Evolutionary conservation across 1,284 basidiomycete species (phyloP), one percentile per base, ranked within the genome.

Genomic region (Tilletia walkeri): DNA sequence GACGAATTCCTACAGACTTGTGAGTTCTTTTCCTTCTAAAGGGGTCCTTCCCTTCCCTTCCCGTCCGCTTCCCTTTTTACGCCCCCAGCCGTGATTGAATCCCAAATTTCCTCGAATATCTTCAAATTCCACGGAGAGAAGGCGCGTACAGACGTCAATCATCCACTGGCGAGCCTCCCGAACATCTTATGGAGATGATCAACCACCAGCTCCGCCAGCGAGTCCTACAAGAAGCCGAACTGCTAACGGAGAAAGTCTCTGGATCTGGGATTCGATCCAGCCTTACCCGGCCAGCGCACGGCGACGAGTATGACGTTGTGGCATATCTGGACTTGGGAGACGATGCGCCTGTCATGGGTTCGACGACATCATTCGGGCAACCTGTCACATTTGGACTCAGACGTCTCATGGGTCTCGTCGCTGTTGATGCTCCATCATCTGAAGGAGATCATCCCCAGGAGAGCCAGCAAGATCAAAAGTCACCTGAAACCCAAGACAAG

Each of bases 181-280:
- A 66, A n/a, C 50, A 49, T 9, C 45, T 73, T 7, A 30, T 10
- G 18, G 20, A 56, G 20, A 59, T 71, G 54, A 56, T 74, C 24
- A 69, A 68, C 18, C 20, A 67, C 50, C 73, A 72, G 65, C 59
- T 74, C 16, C 68, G 69, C 54, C 50, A 68, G 53, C 70, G 73
- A 4, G 68, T 74, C 3, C 59, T 68, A 4, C 73, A 74, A 50
- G 73, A 74, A 50, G 69, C 68, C 16, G 68, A 71, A 59, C 61
- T 72, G 16, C 65, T 74, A 16, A n/a, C 34, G 20, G 66, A 39
- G 41, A 45, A 45, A 3, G 14, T 45, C 41, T 45, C 14, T 7
- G 41, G 41, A 9, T 45, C 41, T 3, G 41, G 41, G 3, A 14
- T 45, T 3, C 41, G 41, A 45, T 45, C 41, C 6, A 7, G 1